Evolutionary conservation across 352 stramenopile species (phyloP).

Genomic region (Phytophthora citricola): DNA sequence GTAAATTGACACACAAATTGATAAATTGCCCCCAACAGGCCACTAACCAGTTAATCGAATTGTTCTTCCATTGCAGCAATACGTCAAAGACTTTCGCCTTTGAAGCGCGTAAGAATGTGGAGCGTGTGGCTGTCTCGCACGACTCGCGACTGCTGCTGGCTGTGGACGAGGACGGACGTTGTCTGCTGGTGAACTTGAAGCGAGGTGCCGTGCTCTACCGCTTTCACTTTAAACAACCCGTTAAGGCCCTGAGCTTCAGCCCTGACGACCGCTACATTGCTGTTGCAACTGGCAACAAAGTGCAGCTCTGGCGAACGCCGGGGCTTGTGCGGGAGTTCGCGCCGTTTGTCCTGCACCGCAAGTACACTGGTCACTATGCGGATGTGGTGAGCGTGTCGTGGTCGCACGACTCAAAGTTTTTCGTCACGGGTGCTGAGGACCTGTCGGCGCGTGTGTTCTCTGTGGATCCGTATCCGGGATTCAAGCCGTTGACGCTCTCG

Average conservation of each 20-base stretch:
- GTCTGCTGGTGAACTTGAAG: constrained; percentile 91
- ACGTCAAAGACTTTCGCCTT: constrained; percentile 92
- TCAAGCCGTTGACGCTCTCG: constrained; percentile 88
- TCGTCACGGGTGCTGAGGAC: constrained; percentile 91
- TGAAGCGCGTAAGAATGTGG: constrained; percentile 92
- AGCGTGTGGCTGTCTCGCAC: constrained; percentile 85
- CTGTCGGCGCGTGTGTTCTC: constrained; percentile 90
- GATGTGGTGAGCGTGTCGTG: constrained; percentile 89
- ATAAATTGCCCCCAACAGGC: background rate
- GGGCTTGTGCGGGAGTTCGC: constrained; percentile 90
- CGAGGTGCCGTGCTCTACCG: constrained; percentile 92
- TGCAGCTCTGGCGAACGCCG: constrained; percentile 93
- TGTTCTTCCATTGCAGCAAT: constrained; percentile 58
- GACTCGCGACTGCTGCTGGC: constrained; percentile 91
- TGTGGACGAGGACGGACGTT: constrained; percentile 92
- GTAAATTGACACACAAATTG: background rate
- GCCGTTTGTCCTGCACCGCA: constrained; percentile 90
- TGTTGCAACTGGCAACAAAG: constrained; percentile 89
- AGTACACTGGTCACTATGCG: constrained; percentile 90
- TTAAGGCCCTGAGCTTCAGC: constrained; percentile 89
- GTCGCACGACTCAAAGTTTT: constrained; percentile 90
- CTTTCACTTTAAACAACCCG: constrained; percentile 95
- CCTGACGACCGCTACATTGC: constrained; percentile 91
- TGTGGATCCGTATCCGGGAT: constrained; percentile 70
- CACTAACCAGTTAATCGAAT: constrained; percentile 9